Percentiles rank a stretch among this genome's conserved stretches.
These are phyloP conservation scores for Diversispora eburnea DNA, from an alignment of 192 early-diverging fungal genomes.

Conservation along the genomic window DNA sequence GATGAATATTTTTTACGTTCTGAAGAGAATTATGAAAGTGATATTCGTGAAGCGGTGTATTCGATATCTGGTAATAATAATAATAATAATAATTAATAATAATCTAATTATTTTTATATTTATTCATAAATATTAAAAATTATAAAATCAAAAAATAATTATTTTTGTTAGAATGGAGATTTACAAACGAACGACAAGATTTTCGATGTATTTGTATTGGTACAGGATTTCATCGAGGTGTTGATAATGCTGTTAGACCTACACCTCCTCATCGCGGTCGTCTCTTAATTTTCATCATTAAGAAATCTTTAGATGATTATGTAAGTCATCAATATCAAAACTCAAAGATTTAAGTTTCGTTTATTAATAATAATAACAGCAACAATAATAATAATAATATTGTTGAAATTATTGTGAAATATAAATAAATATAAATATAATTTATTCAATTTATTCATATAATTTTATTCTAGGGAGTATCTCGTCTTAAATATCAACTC, in stretches of 20 bases:
- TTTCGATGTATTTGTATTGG: slow-evolving; percentile 18
- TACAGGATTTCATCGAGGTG: neutral
- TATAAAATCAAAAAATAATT: too few species aligned
- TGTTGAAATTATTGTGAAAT: too few species aligned
- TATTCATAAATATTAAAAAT: too few species aligned
- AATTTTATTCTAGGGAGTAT: neutral
- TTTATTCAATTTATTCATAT: too few species aligned
- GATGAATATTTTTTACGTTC: neutral
- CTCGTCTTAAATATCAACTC: slow-evolving; percentile 5
- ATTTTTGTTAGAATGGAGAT: neutral
- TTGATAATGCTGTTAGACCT: neutral
- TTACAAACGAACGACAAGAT: slow-evolving; percentile 1
- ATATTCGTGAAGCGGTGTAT: neutral
- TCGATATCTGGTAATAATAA: too few species aligned
- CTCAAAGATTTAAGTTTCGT: too few species aligned
- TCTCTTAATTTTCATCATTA: slow-evolving; percentile 17
- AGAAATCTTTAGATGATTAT: neutral
- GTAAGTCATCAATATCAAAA: neutral
- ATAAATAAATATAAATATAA: neutral
- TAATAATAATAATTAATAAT: too few species aligned
- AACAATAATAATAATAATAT: too few species aligned
- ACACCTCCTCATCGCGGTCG: neutral
- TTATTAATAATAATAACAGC: too few species aligned
- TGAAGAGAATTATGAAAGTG: neutral
- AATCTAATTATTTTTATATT: too few species aligned